Evolutionary conservation across 257 asterid genomes (phyloP), one percentile per base, ranked within the genome.

Genomic region (Mitragyna speciosa): DNA sequence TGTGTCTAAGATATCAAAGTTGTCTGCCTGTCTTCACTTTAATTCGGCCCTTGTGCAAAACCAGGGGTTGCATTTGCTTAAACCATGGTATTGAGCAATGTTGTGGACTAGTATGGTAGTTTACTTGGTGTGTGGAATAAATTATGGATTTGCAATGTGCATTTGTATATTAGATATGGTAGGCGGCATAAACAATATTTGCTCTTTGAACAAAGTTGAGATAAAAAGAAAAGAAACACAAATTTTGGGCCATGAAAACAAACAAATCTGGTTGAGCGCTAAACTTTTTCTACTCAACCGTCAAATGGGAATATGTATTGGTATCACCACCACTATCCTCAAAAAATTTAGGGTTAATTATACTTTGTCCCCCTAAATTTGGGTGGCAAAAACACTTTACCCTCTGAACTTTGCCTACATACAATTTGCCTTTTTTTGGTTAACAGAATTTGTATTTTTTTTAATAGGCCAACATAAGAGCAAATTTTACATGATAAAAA

Each of bases 31-130:
- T 26, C 76, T 48, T 26, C 30, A 3, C 51, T n/a, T 26, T 28
- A 2, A 41, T 69, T n/a, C 26, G 81, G 47, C 45, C 39, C 70
- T 71, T 48, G 48, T 82, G 56, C 61, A 70, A 77, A 52, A 76
- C 81, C 49, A 31, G 68, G 79, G 73, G 76, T 68, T 16, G 16
- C 33, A 39, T 69, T 45, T 69, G 83, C 77, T 5, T 54, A 49
- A 52, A 48, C 81, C 80, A 68, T 56, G 22, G 77, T 75, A 19
- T 81, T 76, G 33, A 66, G 58, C 14, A 17, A 66, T 75, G 58
- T 15, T 54, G 63, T 48, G 73, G 49, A 43, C 61, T n/a, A 8
- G 12, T 47, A 11, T 48, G 20, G 43, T 43, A 24, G 31, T 47
- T 20, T n/a, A 5, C 52, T 39, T 69, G 3, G 31, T 12, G 12